Evolutionary conservation across 257 asterid genomes (phyloP).

Genomic region (Fraxinus excelsior): DNA sequence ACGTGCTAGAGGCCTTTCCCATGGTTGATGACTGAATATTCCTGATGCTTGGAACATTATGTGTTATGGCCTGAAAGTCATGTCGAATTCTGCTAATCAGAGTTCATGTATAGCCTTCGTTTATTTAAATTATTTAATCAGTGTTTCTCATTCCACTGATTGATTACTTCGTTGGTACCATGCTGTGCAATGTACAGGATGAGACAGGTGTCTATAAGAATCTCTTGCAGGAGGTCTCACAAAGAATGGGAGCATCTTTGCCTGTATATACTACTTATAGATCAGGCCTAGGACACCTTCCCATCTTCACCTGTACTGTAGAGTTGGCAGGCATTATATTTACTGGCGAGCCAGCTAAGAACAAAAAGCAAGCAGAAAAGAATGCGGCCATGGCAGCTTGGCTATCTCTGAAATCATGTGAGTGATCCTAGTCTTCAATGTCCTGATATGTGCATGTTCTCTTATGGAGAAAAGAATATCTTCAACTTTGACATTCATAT

Average conservation of each 20-base stretch:
- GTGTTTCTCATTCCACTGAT: background rate
- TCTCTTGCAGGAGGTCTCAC: constrained; percentile 58
- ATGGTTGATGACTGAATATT: background rate
- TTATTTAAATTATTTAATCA: background rate
- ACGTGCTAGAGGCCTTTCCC: background rate
- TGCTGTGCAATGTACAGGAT: constrained; percentile 35
- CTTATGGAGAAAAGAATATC: background rate
- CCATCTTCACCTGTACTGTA: constrained; percentile 52
- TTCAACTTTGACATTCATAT: background rate
- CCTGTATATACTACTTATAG: constrained; percentile 47
- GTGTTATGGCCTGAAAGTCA: background rate
- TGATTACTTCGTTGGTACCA: background rate
- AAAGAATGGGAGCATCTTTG: constrained; percentile 53
- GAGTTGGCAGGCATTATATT: constrained; percentile 54
- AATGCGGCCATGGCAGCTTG: constrained; percentile 64
- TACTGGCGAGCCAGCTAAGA: constrained; percentile 58
- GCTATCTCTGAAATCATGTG: constrained; percentile 54
- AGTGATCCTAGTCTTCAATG: constrained; percentile 23
- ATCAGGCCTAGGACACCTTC: constrained; percentile 54
- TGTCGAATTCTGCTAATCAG: background rate
- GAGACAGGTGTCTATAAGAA: constrained; percentile 61
- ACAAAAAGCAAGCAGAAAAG: constrained; percentile 60
- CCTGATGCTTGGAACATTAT: background rate
- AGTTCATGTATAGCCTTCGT: background rate
- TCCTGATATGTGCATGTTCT: constrained; percentile 10